Percentiles rank a stretch among this genome's conserved stretches.
Evolutionary conservation across 2,329 filamentous ascomycete species (phyloP).

Genomic region (Aureobasidium sp.): DNA sequence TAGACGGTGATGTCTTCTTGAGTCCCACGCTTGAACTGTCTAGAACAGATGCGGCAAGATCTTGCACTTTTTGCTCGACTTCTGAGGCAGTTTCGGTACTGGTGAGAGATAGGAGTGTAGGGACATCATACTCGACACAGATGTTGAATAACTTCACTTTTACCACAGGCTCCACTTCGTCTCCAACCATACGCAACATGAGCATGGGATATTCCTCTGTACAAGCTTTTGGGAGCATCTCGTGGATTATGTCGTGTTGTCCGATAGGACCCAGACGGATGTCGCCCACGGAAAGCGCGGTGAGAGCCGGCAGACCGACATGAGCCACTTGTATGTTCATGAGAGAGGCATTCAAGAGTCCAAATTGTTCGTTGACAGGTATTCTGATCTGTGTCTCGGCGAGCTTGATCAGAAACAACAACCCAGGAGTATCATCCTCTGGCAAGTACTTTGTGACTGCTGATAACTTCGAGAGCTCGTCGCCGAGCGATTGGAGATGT

Average conservation of each 20-base stretch:
- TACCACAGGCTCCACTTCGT: constrained; percentile 85
- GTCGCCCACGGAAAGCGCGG: constrained; percentile 64
- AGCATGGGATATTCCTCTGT: constrained; percentile 53
- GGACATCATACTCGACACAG: constrained; percentile 79
- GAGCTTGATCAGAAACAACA: constrained; percentile 65
- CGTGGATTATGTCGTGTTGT: constrained; percentile 62
- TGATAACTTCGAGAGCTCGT: constrained; percentile 73
- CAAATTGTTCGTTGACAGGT: constrained; percentile 60
- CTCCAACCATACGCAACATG: constrained; percentile 83
- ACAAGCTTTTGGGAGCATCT: constrained; percentile 37
- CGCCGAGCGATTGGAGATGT: constrained; percentile 60
- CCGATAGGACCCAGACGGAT: constrained; percentile 56
- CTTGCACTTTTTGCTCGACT: constrained; percentile 58
- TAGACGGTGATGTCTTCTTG: not conserved
- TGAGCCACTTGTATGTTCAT: constrained; percentile 64
- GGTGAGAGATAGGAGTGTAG: constrained; percentile 71
- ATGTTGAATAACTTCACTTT: constrained; percentile 82
- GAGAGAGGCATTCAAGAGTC: constrained; percentile 49
- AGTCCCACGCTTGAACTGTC: constrained; percentile 19
- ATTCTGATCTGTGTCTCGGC: constrained; percentile 51
- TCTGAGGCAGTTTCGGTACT: constrained; percentile 55
- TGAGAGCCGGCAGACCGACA: constrained; percentile 73
- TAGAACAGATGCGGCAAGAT: constrained; percentile 67
- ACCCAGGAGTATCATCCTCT: constrained; percentile 85
- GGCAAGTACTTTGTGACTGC: constrained; percentile 90